A percentile compares a stretch with the other conserved stretches of the same genome.
Evolutionary conservation across 768 basidiomycete genomes (phyloP).

Genomic region (Pisolithus albus): DNA sequence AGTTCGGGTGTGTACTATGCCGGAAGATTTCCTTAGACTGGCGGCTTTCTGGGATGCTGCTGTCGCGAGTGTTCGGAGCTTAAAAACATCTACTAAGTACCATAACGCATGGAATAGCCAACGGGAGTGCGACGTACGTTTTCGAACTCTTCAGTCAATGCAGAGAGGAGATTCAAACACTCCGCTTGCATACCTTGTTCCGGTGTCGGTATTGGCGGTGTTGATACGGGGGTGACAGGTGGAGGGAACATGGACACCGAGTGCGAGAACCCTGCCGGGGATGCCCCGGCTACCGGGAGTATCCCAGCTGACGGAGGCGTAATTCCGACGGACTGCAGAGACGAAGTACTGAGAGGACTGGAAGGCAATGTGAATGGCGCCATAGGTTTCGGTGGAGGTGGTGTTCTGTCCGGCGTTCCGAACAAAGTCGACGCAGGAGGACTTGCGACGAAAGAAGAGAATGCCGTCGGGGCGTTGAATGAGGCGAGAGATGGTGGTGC

Average conservation of each 20-base stretch:
- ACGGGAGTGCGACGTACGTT: constrained; percentile 37
- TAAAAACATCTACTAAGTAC: not conserved
- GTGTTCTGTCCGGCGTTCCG: constrained; percentile 5
- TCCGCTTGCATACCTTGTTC: constrained; percentile 68
- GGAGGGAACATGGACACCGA: not conserved
- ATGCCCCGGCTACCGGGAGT: not conserved
- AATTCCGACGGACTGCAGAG: not conserved
- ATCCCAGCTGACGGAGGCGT: not conserved
- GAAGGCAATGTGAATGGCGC: constrained; percentile 10
- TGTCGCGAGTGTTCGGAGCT: constrained; percentile 43
- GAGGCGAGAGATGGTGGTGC: constrained; percentile 7
- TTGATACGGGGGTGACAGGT: constrained; percentile 6
- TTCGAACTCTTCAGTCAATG: constrained; percentile 47
- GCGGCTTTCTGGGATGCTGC: constrained; percentile 30
- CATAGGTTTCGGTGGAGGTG: not conserved
- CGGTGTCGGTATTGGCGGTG: constrained; percentile 16
- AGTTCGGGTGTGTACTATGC: constrained; percentile 33
- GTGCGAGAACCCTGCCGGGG: not conserved
- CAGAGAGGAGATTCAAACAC: constrained; percentile 42
- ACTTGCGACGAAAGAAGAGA: constrained; percentile 7
- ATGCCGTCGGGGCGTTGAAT: constrained; percentile 5
- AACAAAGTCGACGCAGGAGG: constrained; percentile 2
- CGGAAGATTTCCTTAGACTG: constrained; percentile 31
- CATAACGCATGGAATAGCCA: not conserved
- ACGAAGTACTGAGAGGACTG: constrained; percentile 3